Evolutionary conservation across 179 eudicot genomes (phyloP), one percentile per base, ranked within the genome.

Genomic region (Silene vulgaris): DNA sequence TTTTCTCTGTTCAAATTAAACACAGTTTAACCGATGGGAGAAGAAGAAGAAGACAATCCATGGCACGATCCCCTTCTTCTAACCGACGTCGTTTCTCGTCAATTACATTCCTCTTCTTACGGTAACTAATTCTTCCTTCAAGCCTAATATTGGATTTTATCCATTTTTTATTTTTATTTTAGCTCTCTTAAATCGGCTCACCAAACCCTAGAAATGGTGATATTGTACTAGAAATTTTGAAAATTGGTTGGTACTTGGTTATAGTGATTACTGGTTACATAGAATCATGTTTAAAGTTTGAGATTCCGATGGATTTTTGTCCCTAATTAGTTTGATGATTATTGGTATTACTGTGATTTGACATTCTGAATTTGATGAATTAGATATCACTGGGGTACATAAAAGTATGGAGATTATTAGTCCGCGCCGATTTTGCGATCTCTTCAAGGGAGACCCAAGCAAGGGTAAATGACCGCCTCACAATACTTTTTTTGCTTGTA

Each of bases 61-160:
- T 92, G 97, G 92, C 82, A 83, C 67, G 98, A 91, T 88, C 97
- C 97, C 63, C 93, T 92, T 79, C 88, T 91, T 52, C 83, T 88
- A 50, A 93, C 96, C 13, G 97, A 89, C 70, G 93, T 85, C 70
- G 93, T 84, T 75, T 83, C 89, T 80, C 80, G 85, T 13, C 89
- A 85, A 74, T 86, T 69, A 79, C 80, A 71, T 12, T 59, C 66
- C 50, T 50, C 75, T 77, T 79, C 69, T 59, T 79, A 72, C 65
- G 73, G 87, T 88, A 80, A 50, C 62, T 52, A 28, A 4, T 26
- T 43, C 26, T 67, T 1, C 6, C 19, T 19, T 12, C 14, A 52
- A 20, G 43, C 64, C 62, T 71, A 26, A 71, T 52, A n/a, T 35
- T n/a, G 26, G 50, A 29, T 19, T 68, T 35, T 13, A n/a, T 62